Percentiles rank a stretch among this genome's conserved stretches.
phyloP scores from a whole-genome alignment of 1,139 yeast genomes.

The Lodderomyces beijingensis region DNA sequence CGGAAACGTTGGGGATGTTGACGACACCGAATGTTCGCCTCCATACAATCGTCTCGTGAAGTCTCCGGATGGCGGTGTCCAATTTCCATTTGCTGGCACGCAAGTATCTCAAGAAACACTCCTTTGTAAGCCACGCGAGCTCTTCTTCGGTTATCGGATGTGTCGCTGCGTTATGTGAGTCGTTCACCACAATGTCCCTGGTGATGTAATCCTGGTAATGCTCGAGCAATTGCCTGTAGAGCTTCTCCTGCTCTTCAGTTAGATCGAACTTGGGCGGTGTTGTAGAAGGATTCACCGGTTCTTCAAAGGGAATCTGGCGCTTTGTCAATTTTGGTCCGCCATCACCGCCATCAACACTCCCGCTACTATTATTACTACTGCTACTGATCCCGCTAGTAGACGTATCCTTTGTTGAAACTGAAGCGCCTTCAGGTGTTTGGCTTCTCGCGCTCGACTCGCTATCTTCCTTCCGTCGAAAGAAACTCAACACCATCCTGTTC shows the following conservation, averaged over 20 bases:
- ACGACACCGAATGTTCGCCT: conserved; percentile 87
- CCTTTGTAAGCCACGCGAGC: conserved; percentile 86
- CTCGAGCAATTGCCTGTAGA: conserved; percentile 23
- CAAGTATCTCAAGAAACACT: conserved; percentile 80
- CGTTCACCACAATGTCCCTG: conserved; percentile 22
- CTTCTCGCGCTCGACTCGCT: conserved; percentile 1
- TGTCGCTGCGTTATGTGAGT: conserved; percentile 16
- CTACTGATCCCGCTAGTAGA: too few relatives aligned
- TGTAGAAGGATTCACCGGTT: conserved; percentile 36
- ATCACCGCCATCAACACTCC: too few relatives aligned
- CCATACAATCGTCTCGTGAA: conserved; percentile 80
- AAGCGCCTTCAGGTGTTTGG: conserved; percentile 12
- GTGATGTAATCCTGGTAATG: conserved; percentile 21
- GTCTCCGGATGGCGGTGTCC: conserved; percentile 65
- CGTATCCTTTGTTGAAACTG: conserved; percentile 15
- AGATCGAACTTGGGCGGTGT: conserved; percentile 28
- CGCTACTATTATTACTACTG: too few relatives aligned
- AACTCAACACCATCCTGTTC: too few relatives aligned
- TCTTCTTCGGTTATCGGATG: conserved; percentile 47
- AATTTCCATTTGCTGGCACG: conserved; percentile 89
- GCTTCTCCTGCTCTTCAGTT: conserved; percentile 24
- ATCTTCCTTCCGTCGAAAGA: too few relatives aligned
- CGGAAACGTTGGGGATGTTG: conserved; percentile 43
- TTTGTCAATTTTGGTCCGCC: conserved; percentile 17
- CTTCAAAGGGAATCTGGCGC: conserved; percentile 38